Evolutionary conservation across 2,329 filamentous ascomycete species (phyloP).

Genomic region (Rhytidhysteron rufulum): DNA sequence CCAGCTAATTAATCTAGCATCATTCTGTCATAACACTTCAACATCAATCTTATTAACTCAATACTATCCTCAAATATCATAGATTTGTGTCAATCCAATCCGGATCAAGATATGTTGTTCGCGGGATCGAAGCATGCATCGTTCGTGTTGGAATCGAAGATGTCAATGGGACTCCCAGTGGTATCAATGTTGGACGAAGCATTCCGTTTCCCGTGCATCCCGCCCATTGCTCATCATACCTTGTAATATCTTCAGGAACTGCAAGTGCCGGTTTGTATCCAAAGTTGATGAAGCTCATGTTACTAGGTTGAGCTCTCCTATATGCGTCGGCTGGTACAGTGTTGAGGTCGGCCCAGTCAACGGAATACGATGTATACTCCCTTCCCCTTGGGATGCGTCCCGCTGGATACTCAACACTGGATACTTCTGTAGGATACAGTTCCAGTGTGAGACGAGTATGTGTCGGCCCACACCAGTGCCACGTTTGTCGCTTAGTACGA

Average conservation of each 20-base stretch:
- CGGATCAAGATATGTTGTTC: too few relatives aligned
- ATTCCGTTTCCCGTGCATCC: background rate
- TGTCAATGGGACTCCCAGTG: background rate
- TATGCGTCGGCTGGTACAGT: background rate
- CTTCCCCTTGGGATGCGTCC: background rate
- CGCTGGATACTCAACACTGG: background rate
- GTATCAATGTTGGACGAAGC: background rate
- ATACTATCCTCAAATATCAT: too few relatives aligned
- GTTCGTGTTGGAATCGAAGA: background rate
- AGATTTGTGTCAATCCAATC: too few relatives aligned
- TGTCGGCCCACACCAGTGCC: background rate
- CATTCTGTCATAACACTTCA: too few relatives aligned
- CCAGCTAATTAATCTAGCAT: too few relatives aligned
- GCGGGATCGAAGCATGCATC: too few relatives aligned
- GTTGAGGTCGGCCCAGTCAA: background rate
- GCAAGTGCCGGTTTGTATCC: background rate
- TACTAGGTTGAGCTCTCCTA: background rate
- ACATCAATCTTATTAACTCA: too few relatives aligned
- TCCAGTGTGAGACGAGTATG: background rate
- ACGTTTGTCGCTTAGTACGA: background rate
- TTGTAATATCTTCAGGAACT: background rate
- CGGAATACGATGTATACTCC: background rate
- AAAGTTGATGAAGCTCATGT: background rate
- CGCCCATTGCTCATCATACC: background rate
- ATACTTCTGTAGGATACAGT: background rate